phyloP scores from a whole-genome alignment of 768 basidiomycete species.

The Mrakia gelida region DNA sequence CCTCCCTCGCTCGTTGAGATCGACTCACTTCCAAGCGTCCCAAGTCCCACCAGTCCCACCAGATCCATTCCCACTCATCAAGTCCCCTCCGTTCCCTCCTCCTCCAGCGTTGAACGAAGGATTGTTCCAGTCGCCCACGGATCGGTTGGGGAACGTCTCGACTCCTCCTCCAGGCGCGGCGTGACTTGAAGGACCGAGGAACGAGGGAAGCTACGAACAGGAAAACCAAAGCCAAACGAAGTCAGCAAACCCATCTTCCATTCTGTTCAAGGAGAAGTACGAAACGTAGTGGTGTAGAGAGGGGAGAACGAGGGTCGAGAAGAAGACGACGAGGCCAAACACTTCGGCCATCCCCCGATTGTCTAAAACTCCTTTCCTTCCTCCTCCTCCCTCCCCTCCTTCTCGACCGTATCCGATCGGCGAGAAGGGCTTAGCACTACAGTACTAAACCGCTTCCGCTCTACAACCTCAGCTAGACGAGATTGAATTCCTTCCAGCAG shows the following conservation, averaged over 20 bases:
- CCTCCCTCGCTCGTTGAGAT: background rate
- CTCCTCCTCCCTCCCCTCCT: background rate
- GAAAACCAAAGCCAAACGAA: background rate
- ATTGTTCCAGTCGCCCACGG: slow-evolving; percentile 23
- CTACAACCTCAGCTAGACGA: too few species aligned
- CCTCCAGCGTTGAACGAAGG: slow-evolving; percentile 9
- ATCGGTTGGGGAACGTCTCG: slow-evolving; percentile 19
- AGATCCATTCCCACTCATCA: background rate
- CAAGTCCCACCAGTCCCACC: background rate
- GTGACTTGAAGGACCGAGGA: slow-evolving; percentile 19
- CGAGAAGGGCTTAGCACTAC: background rate
- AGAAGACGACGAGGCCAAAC: background rate
- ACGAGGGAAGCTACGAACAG: slow-evolving; percentile 12
- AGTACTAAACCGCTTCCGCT: background rate
- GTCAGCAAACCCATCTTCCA: background rate
- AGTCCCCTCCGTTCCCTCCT: background rate
- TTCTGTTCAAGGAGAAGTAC: background rate
- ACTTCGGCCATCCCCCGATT: background rate
- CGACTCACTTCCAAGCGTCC: slow-evolving; percentile 22
- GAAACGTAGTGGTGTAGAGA: background rate
- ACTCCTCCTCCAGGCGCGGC: slow-evolving; percentile 30
- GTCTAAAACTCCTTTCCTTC: background rate
- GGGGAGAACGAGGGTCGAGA: background rate
- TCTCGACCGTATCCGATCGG: background rate
- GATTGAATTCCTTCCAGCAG: too few species aligned